Evolutionary conservation across 164 flowering plant species (phyloP).

Genomic region (Vitis labrusca): DNA sequence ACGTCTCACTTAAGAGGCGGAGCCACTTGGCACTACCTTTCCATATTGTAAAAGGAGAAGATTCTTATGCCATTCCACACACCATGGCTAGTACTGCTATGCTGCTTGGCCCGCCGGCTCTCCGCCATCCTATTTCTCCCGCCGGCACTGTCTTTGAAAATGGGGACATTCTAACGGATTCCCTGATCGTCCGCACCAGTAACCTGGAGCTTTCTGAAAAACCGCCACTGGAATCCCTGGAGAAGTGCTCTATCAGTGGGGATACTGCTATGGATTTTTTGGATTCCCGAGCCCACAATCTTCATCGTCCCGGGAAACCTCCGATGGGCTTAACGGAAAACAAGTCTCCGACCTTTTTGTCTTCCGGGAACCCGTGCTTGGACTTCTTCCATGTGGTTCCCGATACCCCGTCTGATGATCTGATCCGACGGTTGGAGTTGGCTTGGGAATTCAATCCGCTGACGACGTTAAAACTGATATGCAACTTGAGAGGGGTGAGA

Average conservation of each 20-base stretch:
- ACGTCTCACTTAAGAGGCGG: too few species aligned
- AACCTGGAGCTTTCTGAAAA: neutral
- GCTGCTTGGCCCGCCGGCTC: constrained; percentile 12
- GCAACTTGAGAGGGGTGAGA: constrained; percentile 56
- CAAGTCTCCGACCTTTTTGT: constrained; percentile 34
- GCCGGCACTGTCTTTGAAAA: neutral
- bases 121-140: neutral
- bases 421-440: constrained; percentile 18
- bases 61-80: neutral
- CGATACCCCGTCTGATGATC: constrained; percentile 28
- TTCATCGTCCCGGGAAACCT: neutral
- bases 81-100: neutral
- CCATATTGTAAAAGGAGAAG: too few species aligned
- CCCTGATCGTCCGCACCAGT: constrained; percentile 13
- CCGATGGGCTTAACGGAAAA: constrained; percentile 45
- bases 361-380: constrained; percentile 54
- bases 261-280: constrained; percentile 7
- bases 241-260: neutral
- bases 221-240: neutral
- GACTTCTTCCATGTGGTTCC: constrained; percentile 69
- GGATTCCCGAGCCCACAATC: constrained; percentile 6
- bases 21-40: too few species aligned
- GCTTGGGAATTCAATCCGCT: constrained; percentile 47
- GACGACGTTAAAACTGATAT: constrained; percentile 52
- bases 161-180: constrained; percentile 2